Conservation (phyloP, 2,329 filamentous ascomycete species). For the Leptodontidium sp. region DNA sequence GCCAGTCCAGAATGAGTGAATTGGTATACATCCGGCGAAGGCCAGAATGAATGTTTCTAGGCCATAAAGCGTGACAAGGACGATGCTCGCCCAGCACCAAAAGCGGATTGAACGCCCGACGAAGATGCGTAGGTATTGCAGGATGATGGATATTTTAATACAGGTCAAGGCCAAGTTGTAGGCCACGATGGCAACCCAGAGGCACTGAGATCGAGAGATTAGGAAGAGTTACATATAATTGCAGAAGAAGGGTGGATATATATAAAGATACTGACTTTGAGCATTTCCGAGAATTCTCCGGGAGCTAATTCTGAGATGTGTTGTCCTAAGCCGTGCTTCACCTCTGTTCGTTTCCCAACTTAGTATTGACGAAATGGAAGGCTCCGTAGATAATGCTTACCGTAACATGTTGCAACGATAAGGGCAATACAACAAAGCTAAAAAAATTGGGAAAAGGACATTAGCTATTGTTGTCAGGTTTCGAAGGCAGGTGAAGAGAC, state of each 20-base stretch:
- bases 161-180: slow-evolving; percentile 48
- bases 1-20: slow-evolving; percentile 32
- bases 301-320: slow-evolving; percentile 34
- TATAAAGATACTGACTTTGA: slow-evolving; percentile 35
- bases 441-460: neutral
- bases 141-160: slow-evolving; percentile 51
- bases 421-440: slow-evolving; percentile 25
- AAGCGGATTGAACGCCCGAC: slow-evolving; percentile 40
- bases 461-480: neutral
- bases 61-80: slow-evolving; percentile 28
- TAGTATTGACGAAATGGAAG: neutral
- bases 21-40: slow-evolving; percentile 33
- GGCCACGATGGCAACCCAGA: slow-evolving; percentile 47
- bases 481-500: slow-evolving; percentile 3
- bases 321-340: slow-evolving; percentile 40
- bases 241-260: too few relatives aligned
- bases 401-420: slow-evolving; percentile 15
- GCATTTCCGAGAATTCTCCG: slow-evolving; percentile 35
- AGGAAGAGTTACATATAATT: neutral
- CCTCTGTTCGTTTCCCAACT: slow-evolving; percentile 31
- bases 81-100: slow-evolving; percentile 29
- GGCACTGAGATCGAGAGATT: slow-evolving; percentile 33
- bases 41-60: slow-evolving; percentile 23
- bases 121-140: slow-evolving; percentile 53
- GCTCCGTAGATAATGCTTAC: neutral